Evolutionary conservation across 2,329 filamentous ascomycete species (phyloP), one percentile per base, ranked within the genome.

Genomic region (Aspergillus brunneoviolaceus): DNA sequence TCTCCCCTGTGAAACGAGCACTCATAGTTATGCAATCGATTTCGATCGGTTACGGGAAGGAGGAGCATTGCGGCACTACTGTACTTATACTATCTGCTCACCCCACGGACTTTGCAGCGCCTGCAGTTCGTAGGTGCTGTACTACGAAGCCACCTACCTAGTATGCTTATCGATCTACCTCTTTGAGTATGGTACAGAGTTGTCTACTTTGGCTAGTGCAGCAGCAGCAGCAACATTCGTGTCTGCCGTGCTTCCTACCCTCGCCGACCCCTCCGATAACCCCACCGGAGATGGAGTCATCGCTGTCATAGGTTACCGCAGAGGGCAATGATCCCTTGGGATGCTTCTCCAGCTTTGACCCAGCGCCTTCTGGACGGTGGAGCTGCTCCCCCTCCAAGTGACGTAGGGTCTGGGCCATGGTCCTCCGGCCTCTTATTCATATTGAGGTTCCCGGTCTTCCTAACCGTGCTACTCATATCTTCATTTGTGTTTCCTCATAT

Each of bases 241-340:
- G 23, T 48, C 27, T 12, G 21, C 35, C 33, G n/a, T 35, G 42
- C 29, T 47, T 27, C 21, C 42, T 47, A 48, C 48, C 47, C 48
- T 47, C 25, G 39, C 51, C 52, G 52, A 14, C 25, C 19, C n/a
- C 42, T 48, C 39, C 42, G n/a, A 47, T n/a, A 10, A 55, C 53
- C 53, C 53, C 53, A 55, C 53, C 42, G 25, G 25, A 50, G 27
- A 45, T 48, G 45, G 53, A 49, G 53, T 49, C 42, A 48, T 55
- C 21, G 42, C 53, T 55, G 53, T 49, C 53, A 55, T 55, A 55
- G 53, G 53, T 47, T 21, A 29, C 19, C 23, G 25, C 29, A 47
- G 16, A 29, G 16, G 39, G 27, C 16, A 48, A 47, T 25, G 25
- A 50, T 50, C 14, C 49, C 29, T 27, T n/a, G 49, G 49, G 49